Percentiles rank a stretch among this genome's conserved stretches.
These are phyloP conservation scores for Nicotiana undulata DNA, from an alignment of 257 asterid species.

Conservation along the genomic window DNA sequence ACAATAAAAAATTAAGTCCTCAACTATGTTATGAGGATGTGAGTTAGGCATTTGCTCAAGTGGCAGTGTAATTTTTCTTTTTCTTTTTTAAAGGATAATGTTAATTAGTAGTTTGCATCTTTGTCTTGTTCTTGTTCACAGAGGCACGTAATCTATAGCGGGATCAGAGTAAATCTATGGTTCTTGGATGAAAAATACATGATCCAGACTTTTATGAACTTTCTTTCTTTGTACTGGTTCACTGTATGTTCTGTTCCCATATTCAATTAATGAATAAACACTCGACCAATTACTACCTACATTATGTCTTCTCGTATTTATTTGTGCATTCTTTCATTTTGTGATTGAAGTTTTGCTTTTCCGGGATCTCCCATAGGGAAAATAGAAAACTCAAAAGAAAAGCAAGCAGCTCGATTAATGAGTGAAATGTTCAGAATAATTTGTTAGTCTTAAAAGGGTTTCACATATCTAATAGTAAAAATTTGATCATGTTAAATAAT, in stretches of 20 bases:
- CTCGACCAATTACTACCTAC: not conserved
- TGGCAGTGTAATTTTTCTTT: too few relatives aligned
- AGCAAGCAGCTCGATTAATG: not conserved
- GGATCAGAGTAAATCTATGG: constrained; percentile 2
- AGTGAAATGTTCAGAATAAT: not conserved
- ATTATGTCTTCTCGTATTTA: not conserved
- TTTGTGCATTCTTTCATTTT: not conserved
- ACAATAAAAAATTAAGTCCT: too few relatives aligned
- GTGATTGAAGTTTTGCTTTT: not conserved
- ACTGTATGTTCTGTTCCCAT: not conserved
- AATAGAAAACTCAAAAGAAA: not conserved
- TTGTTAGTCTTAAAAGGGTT: not conserved
- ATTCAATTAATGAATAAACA: not conserved
- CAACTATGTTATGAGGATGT: too few relatives aligned
- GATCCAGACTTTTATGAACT: too few relatives aligned
- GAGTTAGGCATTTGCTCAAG: too few relatives aligned
- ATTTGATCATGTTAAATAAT: not conserved
- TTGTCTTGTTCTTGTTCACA: not conserved
- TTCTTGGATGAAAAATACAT: not conserved
- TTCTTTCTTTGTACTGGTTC: not conserved
- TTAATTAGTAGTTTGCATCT: not conserved
- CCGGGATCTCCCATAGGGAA: not conserved
- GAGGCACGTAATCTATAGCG: not conserved
- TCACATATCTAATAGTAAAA: not conserved
- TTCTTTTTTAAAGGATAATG: too few relatives aligned